These are phyloP conservation scores for Musa itinerans DNA, from an alignment of 176 grass and related monocot genomes.

Conservation along the genomic window DNA sequence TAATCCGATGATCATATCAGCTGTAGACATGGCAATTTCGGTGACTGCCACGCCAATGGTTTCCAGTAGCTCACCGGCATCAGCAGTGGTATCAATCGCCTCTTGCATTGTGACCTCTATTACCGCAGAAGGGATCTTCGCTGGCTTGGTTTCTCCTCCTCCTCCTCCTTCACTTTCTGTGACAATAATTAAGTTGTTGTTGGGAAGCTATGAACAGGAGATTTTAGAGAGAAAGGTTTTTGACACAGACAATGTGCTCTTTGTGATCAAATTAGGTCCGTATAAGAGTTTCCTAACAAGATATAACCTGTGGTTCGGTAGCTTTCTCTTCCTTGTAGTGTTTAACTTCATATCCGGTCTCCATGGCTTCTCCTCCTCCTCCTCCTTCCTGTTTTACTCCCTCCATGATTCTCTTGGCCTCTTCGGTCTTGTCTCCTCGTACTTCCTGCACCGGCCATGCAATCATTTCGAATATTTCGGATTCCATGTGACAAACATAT, in stretches of 20 bases:
- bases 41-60: constrained; percentile 53
- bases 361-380: neutral
- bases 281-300: no score
- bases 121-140: constrained; percentile 9
- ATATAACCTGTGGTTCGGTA: neutral
- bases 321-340: neutral
- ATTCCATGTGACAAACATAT: no score
- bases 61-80: constrained; percentile 38
- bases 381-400: neutral
- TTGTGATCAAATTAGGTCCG: no score
- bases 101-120: neutral
- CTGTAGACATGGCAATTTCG: constrained; percentile 39
- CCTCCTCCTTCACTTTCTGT: neutral
- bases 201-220: no score
- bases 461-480: no score
- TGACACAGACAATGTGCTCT: no score
- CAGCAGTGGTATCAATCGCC: neutral
- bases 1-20: constrained; percentile 51
- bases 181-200: no score
- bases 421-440: neutral
- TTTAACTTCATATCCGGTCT: neutral
- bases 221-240: no score
- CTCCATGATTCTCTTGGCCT: neutral
- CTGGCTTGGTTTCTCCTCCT: neutral
- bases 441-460: neutral